Evolutionary conservation across 768 basidiomycete species (phyloP).

Genomic region (Mycena rebaudengoi): DNA sequence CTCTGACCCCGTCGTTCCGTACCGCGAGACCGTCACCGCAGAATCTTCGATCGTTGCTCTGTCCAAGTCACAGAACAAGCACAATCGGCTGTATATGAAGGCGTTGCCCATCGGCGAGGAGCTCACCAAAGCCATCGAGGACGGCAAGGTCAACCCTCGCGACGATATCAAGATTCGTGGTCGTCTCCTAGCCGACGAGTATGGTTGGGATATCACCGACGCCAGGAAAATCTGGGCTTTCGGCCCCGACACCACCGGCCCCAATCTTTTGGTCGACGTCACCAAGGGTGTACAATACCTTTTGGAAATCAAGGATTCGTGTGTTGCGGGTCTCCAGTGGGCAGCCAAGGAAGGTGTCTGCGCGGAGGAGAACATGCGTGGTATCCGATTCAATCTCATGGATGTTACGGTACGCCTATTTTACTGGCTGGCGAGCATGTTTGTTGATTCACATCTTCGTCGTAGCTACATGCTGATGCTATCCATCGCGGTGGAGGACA

Average conservation of each 20-base stretch:
- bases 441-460: neutral
- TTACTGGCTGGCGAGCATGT: neutral
- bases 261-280: slow-evolving; percentile 95
- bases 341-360: slow-evolving; percentile 97
- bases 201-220: slow-evolving; percentile 98
- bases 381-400: slow-evolving; percentile 92
- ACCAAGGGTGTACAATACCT: slow-evolving; percentile 99
- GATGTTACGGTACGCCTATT: slow-evolving; percentile 81
- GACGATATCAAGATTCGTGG: slow-evolving; percentile 98
- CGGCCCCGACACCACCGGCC: slow-evolving; percentile 96
- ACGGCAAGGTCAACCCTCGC: slow-evolving; percentile 82
- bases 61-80: slow-evolving; percentile 99
- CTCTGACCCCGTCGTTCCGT: slow-evolving; percentile 96
- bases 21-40: slow-evolving; percentile 95
- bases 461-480: slow-evolving; percentile 92
- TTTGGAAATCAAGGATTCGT: slow-evolving; percentile 99
- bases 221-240: slow-evolving; percentile 99
- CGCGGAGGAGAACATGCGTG: slow-evolving; percentile 98
- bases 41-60: slow-evolving; percentile 96
- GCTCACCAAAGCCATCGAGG: slow-evolving; percentile 91
- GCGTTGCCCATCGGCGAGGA: slow-evolving; percentile 94
- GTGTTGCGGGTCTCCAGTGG: slow-evolving; percentile 99
- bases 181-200: slow-evolving; percentile 94
- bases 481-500: slow-evolving; percentile 99
- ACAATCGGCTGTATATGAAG: slow-evolving; percentile 96